Evolutionary conservation across 163 green algal species (phyloP).

Genomic region (Prototheca wickerhamii): DNA sequence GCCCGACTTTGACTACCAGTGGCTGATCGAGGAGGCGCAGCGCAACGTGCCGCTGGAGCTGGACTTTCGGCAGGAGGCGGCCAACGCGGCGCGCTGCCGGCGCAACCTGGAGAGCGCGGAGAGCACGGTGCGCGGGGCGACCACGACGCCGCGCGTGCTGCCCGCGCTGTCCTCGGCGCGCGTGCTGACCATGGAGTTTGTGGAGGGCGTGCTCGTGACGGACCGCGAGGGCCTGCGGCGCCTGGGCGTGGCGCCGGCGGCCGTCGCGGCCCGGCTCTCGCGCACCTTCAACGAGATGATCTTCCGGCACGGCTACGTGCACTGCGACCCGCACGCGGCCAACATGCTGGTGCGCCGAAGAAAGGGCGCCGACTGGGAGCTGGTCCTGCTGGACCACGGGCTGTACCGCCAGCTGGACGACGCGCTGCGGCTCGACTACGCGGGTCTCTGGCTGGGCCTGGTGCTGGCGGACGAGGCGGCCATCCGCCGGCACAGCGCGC

Average conservation of each 20-base stretch:
- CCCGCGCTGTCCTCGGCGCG: slow-evolving; percentile 34
- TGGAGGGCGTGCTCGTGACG: slow-evolving; percentile 60
- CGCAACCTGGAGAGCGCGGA: slow-evolving; percentile 42
- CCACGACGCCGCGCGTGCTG: slow-evolving; percentile 56
- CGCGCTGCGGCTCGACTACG: slow-evolving; percentile 59
- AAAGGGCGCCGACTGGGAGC: slow-evolving; percentile 36
- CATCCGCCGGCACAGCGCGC: slow-evolving; percentile 34
- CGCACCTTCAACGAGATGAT: slow-evolving; percentile 86
- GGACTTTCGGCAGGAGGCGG: slow-evolving; percentile 71
- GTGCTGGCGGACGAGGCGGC: slow-evolving; percentile 45
- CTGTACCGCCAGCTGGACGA: slow-evolving; percentile 40
- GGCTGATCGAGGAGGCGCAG: slow-evolving; percentile 79
- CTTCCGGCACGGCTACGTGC: slow-evolving; percentile 70
- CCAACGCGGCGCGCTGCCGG: slow-evolving; percentile 59
- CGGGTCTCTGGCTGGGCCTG: slow-evolving; percentile 64
- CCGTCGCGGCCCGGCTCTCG: slow-evolving; percentile 58
- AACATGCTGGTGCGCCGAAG: slow-evolving; percentile 61
- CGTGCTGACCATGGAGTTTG: slow-evolving; percentile 89
- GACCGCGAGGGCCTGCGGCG: slow-evolving; percentile 38
- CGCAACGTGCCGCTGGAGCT: slow-evolving; percentile 71
- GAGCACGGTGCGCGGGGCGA: slow-evolving; percentile 19
- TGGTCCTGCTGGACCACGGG: slow-evolving; percentile 87
- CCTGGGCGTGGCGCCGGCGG: slow-evolving; percentile 26
- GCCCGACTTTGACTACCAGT: slow-evolving; percentile 62
- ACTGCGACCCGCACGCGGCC: slow-evolving; percentile 59